phyloP scores from a whole-genome alignment of 2,329 filamentous ascomycete species.

The Aspergillus fischeri region DNA sequence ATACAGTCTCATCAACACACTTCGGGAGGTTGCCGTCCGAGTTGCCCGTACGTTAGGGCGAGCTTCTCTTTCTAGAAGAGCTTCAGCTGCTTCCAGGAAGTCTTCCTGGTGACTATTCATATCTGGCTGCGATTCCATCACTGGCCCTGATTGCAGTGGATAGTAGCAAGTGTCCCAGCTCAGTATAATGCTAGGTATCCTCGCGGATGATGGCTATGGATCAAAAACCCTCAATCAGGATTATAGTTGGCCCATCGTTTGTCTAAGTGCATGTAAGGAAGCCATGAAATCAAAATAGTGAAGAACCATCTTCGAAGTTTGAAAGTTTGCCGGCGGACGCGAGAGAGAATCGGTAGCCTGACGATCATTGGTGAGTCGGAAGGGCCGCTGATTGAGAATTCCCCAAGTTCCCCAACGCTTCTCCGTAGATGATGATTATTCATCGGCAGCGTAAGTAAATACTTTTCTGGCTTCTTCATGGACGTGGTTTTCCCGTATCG shows the following conservation, averaged over 20 bases:
- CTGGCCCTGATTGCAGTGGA: not conserved
- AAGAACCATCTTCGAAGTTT: not conserved
- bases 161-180: not conserved
- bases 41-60: not conserved
- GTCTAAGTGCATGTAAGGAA: not conserved
- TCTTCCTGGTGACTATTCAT: not conserved
- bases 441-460: too few relatives aligned
- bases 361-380: not conserved
- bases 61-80: not conserved
- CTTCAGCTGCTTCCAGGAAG: not conserved
- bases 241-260: not conserved
- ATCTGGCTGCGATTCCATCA: not conserved
- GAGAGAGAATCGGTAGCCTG: not conserved
- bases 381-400: too few relatives aligned
- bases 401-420: too few relatives aligned
- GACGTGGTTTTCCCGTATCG: too few relatives aligned
- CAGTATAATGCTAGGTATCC: not conserved
- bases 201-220: not conserved
- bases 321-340: not conserved
- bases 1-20: conserved; percentile 39
- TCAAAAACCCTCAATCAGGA: not conserved
- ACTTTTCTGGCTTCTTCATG: too few relatives aligned
- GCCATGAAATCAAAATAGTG: not conserved
- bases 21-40: not conserved
- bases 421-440: too few relatives aligned